Evolutionary conservation across 768 basidiomycete species (phyloP).

Genomic region (Filobasidium wieringae): DNA sequence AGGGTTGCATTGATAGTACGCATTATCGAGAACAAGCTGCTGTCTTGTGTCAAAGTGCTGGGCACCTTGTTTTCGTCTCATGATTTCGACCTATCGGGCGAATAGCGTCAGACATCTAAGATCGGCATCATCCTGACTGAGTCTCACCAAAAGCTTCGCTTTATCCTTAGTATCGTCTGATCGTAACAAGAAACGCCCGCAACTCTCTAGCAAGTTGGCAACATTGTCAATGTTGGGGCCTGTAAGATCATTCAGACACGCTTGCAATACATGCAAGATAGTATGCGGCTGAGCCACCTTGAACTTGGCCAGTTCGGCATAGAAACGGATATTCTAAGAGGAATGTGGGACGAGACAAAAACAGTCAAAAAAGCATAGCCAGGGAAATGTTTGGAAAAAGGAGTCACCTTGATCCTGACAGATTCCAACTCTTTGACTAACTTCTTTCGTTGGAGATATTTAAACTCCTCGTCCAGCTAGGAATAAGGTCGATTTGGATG

Average conservation of each 20-base stretch:
- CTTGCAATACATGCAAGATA: slow-evolving; percentile 92
- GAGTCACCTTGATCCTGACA: slow-evolving; percentile 62
- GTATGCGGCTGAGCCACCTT: slow-evolving; percentile 77
- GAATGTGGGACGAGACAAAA: not conserved
- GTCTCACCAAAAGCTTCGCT: slow-evolving; percentile 72
- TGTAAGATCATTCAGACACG: slow-evolving; percentile 88
- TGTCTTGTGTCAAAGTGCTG: slow-evolving; percentile 89
- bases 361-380: not conserved
- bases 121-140: not conserved
- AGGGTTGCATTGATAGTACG: slow-evolving; percentile 99
- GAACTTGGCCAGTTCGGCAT: slow-evolving; percentile 93
- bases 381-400: too few species aligned
- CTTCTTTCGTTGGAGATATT: slow-evolving; percentile 87
- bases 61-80: slow-evolving; percentile 86
- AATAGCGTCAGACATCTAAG: not conserved
- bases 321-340: slow-evolving; percentile 69
- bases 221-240: slow-evolving; percentile 88
- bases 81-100: slow-evolving; percentile 69
- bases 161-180: slow-evolving; percentile 76
- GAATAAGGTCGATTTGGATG: too few species aligned
- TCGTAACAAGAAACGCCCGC: slow-evolving; percentile 79
- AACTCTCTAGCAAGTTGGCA: slow-evolving; percentile 79
- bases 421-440: slow-evolving; percentile 81
- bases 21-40: slow-evolving; percentile 81
- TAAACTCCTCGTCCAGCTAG: slow-evolving; percentile 95